These are phyloP conservation scores for Coemansia sp. DNA, from an alignment of 192 early-diverging fungal genomes.

Conservation along the genomic window DNA sequence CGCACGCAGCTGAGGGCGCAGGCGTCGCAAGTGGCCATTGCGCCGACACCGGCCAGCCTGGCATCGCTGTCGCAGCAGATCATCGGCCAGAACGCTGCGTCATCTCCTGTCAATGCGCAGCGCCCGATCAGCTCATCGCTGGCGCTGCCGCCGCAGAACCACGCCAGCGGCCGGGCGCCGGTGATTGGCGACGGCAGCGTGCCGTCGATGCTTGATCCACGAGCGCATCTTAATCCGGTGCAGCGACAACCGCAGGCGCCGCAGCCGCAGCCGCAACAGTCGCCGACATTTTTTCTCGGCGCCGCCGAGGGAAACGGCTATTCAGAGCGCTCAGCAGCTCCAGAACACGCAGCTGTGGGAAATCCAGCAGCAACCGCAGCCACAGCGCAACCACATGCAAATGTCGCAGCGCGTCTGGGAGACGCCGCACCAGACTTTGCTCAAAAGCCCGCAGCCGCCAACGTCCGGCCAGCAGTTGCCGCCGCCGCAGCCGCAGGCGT, in stretches of 20 bases:
- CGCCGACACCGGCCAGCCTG: constrained; percentile 38
- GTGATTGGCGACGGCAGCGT: constrained; percentile 17
- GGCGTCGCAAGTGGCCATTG: constrained; percentile 13
- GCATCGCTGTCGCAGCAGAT: constrained; percentile 48
- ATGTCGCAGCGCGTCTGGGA: constrained; percentile 34
- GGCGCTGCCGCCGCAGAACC: constrained; percentile 21
- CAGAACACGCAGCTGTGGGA: constrained; percentile 28
- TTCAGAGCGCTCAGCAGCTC: constrained; percentile 40
- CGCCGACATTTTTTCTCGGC: constrained; percentile 51
- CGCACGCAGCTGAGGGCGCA: constrained; percentile 15
- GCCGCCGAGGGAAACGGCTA: constrained; percentile 56
- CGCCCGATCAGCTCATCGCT: constrained; percentile 33
- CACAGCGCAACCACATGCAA: constrained; percentile 26
- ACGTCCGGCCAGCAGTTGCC: constrained; percentile 14
- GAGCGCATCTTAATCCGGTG: constrained; percentile 18
- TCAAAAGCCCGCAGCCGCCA: constrained; percentile 31
- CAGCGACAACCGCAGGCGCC: constrained; percentile 33
- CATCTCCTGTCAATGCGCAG: constrained; percentile 30
- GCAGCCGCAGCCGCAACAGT: constrained; percentile 46
- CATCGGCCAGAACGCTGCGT: constrained; percentile 31
- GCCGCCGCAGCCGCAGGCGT: constrained; percentile 26
- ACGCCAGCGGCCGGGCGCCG: constrained; percentile 16
- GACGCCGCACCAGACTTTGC: constrained; percentile 19
- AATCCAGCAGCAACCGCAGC: constrained; percentile 27
- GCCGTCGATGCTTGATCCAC: constrained; percentile 26